These are phyloP conservation scores for Forsythia suspensa DNA, from an alignment of 257 asterid genomes.

Conservation along the genomic window DNA sequence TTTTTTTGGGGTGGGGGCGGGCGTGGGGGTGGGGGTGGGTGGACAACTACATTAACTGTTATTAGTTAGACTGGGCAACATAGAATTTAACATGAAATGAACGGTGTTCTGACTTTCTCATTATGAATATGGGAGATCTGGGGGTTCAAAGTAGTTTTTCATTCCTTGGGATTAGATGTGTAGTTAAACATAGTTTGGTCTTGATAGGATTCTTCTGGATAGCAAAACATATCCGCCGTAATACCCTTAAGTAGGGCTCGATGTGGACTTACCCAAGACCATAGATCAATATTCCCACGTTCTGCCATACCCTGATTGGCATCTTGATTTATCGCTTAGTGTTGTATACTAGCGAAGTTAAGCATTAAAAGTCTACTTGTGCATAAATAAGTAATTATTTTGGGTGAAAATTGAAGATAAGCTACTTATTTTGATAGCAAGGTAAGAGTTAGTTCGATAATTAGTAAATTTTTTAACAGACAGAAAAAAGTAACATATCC, in stretches of 20 bases:
- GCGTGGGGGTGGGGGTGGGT: background rate
- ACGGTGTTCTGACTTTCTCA: background rate
- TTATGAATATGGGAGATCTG: background rate
- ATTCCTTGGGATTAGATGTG: background rate
- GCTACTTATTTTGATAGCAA: background rate
- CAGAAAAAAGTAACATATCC: background rate
- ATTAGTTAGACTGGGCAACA: background rate
- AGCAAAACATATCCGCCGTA: background rate
- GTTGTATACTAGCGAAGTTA: background rate
- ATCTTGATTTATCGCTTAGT: background rate
- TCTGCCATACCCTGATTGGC: background rate
- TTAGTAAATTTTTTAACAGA: background rate
- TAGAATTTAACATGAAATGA: background rate
- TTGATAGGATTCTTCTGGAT: background rate
- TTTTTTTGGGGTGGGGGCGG: background rate
- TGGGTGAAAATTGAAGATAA: background rate
- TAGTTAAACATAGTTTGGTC: background rate
- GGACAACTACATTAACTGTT: background rate
- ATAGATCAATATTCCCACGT: background rate
- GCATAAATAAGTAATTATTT: background rate
- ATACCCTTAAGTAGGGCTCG: background rate
- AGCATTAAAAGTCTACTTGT: background rate
- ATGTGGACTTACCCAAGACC: background rate
- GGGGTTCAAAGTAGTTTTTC: background rate
- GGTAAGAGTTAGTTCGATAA: background rate